phyloP scores from a whole-genome alignment of 805 yeast species.

The Wickerhamomyces xylosicus region DNA sequence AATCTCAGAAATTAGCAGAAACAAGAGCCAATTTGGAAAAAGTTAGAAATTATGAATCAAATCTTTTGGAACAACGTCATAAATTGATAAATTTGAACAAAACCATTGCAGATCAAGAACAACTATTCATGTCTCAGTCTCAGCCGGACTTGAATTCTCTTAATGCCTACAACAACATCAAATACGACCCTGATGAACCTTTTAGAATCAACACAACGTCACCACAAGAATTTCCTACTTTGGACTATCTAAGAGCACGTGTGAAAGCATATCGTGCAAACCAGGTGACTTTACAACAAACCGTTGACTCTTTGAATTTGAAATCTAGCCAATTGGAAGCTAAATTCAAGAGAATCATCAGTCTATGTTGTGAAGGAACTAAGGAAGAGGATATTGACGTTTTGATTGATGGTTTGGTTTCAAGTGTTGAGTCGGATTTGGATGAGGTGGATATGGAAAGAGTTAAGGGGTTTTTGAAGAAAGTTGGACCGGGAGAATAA shows the following conservation, averaged over 20 bases:
- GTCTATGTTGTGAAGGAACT: conserved; percentile 83
- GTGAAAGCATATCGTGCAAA: conserved; percentile 72
- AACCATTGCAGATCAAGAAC: conserved; percentile 55
- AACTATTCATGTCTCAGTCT: conserved; percentile 32
- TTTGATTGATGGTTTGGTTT: conserved; percentile 73
- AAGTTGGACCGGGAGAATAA: conserved; percentile 32
- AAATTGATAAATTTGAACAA: conserved; percentile 48
- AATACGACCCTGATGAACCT: conserved; percentile 87
- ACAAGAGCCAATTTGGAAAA: conserved; percentile 40
- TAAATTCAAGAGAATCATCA: conserved; percentile 81
- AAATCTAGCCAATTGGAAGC: conserved; percentile 47
- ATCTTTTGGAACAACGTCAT: conserved; percentile 39
- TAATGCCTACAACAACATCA: conserved; percentile 36
- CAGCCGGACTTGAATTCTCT: conserved; percentile 25
- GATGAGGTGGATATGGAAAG: conserved; percentile 52
- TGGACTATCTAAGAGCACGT: conserved; percentile 56
- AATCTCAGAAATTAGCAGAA: conserved; percentile 27
- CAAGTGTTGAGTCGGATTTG: conserved; percentile 85
- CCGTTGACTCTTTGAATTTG: conserved; percentile 41
- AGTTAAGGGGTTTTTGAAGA: conserved; percentile 43
- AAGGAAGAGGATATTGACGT: conserved; percentile 50
- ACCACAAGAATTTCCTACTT: conserved; percentile 22
- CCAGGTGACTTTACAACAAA: conserved; percentile 41
- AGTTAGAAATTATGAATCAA: conserved; percentile 33
- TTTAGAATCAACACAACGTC: conserved; percentile 54